Evolutionary conservation across 2,329 filamentous ascomycete genomes (phyloP).

Genomic region (Fusarium miscanthi): DNA sequence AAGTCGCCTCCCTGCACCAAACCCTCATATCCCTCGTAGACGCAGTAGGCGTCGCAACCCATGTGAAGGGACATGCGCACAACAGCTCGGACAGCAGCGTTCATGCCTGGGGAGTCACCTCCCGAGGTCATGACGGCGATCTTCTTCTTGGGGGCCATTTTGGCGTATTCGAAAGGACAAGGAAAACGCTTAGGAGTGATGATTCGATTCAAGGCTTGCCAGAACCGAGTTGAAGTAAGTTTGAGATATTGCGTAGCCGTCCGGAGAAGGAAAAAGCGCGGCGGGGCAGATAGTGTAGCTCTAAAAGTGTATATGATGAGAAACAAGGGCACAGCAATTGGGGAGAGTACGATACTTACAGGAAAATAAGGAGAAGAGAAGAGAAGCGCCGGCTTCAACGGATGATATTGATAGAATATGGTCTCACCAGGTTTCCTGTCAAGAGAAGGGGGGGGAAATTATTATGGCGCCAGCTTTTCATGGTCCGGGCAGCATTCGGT

Average conservation of each 20-base stretch:
- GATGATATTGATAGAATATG: constrained; percentile 42
- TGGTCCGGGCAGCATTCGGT: constrained; percentile 35
- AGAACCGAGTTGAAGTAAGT: constrained; percentile 31
- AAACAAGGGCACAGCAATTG: constrained; percentile 17
- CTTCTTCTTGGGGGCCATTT: constrained; percentile 68
- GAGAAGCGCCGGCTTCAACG: constrained; percentile 24
- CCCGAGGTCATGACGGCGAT: constrained; percentile 96
- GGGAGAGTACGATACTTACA: constrained; percentile 23
- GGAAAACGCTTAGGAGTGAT: constrained; percentile 10
- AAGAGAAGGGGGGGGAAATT: constrained; percentile 39
- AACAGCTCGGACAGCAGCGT: constrained; percentile 87
- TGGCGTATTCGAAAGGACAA: constrained; percentile 28
- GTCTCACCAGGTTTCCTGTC: constrained; percentile 36
- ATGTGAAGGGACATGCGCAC: constrained; percentile 91
- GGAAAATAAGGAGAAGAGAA: constrained; percentile 24
- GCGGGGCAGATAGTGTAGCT: constrained; percentile 48
- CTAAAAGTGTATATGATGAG: constrained; percentile 44
- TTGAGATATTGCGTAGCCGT: constrained; percentile 41
- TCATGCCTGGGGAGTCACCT: constrained; percentile 96
- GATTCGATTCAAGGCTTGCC: constrained; percentile 40
- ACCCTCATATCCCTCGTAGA: constrained; percentile 97
- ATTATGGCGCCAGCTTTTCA: constrained; percentile 47
- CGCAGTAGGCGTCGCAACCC: constrained; percentile 80
- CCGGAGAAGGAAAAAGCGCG: constrained; percentile 41
- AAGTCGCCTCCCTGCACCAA: constrained; percentile 88